phyloP scores from a whole-genome alignment of 2,329 filamentous ascomycete genomes.

The Lachnum nothofagi region DNA sequence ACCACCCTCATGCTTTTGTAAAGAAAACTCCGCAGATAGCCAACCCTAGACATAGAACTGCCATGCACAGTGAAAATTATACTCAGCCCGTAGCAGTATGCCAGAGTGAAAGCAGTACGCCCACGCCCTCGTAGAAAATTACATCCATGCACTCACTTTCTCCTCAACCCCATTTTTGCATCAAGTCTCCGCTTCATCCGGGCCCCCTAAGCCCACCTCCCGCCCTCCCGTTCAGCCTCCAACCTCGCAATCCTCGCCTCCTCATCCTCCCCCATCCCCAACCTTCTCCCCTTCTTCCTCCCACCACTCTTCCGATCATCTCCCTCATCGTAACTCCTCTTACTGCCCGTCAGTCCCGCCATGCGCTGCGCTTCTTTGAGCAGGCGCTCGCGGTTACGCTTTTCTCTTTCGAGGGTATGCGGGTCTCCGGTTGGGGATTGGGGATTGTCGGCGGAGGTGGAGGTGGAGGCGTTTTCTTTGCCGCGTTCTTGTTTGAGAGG shows the following conservation, averaged over 20 bases:
- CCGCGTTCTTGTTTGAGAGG: conserved; percentile 40
- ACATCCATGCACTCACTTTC: too few species aligned
- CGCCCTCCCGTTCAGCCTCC: conserved; percentile 55
- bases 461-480: conserved; percentile 12
- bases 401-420: conserved; percentile 65
- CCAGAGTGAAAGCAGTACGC: too few species aligned
- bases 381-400: conserved; percentile 59
- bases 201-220: conserved; percentile 31
- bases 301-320: conserved; percentile 41
- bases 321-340: conserved; percentile 44
- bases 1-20: background rate
- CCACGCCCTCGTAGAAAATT: too few species aligned
- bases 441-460: conserved; percentile 8
- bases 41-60: background rate
- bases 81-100: too few species aligned
- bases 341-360: conserved; percentile 44
- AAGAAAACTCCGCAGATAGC: background rate
- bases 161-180: background rate
- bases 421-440: conserved; percentile 24
- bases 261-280: conserved; percentile 25
- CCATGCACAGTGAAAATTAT: background rate
- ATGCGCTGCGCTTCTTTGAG: conserved; percentile 65
- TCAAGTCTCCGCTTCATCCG: too few species aligned
- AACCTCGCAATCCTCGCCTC: conserved; percentile 38
- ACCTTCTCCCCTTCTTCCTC: conserved; percentile 37